Evolutionary conservation across 2,329 filamentous ascomycete genomes (phyloP).

Genomic region (Harringtonia lauricola): DNA sequence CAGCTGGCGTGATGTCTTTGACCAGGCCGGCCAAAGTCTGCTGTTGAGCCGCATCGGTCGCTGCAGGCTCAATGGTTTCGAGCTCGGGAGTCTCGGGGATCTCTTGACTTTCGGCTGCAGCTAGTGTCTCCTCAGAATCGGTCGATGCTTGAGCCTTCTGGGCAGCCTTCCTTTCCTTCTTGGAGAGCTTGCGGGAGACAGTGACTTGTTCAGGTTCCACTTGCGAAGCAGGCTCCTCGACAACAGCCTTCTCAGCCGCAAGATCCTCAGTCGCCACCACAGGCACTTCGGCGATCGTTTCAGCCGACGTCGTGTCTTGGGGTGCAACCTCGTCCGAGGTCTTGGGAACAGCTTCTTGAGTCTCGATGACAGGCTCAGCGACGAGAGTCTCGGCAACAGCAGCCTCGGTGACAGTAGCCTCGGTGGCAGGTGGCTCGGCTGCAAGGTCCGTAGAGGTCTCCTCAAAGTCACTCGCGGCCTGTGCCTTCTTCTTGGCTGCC

Average conservation of each 20-base stretch:
- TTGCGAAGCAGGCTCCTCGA: not conserved
- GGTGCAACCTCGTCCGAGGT: too few species aligned
- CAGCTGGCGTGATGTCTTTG: too few species aligned
- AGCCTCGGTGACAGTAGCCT: not conserved
- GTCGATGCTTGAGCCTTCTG: not conserved
- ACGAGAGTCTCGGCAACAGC: not conserved
- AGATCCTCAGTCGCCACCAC: too few species aligned
- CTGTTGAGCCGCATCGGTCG: not conserved
- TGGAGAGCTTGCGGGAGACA: not conserved
- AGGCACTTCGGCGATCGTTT: too few species aligned
- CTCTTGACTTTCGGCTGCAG: not conserved
- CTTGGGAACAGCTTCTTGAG: too few species aligned
- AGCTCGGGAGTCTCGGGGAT: not conserved
- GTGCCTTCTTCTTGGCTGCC: constrained; percentile 3
- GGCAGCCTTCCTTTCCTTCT: not conserved
- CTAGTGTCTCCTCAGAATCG: not conserved
- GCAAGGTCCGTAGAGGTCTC: too few species aligned
- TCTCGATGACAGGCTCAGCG: too few species aligned
- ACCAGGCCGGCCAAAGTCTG: too few species aligned
- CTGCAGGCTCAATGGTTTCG: not conserved
- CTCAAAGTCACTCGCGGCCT: too few species aligned
- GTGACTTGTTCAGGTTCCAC: too few species aligned
- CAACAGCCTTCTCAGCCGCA: not conserved
- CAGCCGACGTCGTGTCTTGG: too few species aligned
- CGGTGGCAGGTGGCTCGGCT: not conserved